Evolutionary conservation across 768 basidiomycete genomes (phyloP), one percentile per base, ranked within the genome.

Genomic region (Fomitopsis pulvina): DNA sequence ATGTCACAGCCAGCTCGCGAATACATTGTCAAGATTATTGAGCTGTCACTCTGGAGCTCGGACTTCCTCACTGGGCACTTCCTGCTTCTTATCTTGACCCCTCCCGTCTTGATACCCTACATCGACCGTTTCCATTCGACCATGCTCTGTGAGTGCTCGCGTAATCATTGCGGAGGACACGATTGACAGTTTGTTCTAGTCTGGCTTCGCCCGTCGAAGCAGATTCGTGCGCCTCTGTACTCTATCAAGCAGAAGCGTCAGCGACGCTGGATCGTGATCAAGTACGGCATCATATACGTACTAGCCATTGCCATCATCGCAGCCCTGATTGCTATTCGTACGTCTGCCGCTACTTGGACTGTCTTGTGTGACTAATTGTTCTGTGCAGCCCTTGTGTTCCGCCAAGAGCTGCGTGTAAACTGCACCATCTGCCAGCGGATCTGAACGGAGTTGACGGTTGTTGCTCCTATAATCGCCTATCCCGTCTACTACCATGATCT

Each of bases 1-100:
- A 89, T 95, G 82, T 93, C 92, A n/a, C 96, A 98, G 65, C 95
- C 95, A 45, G 92, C 88, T 25, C 87, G 96, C 63, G 96, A 98
- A 73, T 97, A 92, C 60, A 71, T 97, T 55, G 95, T 98, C 72
- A 99, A 99, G 77, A 88, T 93, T 54, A 91, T 98, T 58, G 96
- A 98, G 69, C 73, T 98, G 66, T 90, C 90, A 39, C 66, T 98
- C 20, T 98, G 95, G 88, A 88, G 90, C 57, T 93, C 90, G 18
- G 96, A 98, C 69, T 85, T 98, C 58, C 74, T 97, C 46, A 74
- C 90, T 9, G 88, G 86, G 5, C 90, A 92, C 64, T 63, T 97
- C 62, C 74, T 98, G 39, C 73, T 97, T 53, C 90, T 97, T 75
- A 80, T 97, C 75, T 68, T 98, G 60, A 89, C 91, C 4, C 86